These are phyloP conservation scores for Naganishia cerealis DNA, from an alignment of 1,284 basidiomycete genomes.

Conservation along the genomic window DNA sequence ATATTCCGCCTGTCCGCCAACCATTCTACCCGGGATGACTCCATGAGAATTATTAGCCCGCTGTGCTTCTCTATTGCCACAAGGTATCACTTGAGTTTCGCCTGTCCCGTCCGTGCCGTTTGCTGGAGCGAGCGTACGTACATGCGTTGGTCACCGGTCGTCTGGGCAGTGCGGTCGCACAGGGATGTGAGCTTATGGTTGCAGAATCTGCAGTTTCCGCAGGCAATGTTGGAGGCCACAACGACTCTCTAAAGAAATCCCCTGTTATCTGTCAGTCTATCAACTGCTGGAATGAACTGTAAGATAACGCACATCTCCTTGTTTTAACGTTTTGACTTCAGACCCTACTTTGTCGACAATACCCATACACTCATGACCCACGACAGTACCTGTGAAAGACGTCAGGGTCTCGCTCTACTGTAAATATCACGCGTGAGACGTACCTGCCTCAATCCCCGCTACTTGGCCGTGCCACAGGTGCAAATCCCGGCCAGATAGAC, in stretches of 20 bases:
- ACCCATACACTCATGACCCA: slow-evolving; percentile 72
- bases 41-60: slow-evolving; percentile 50
- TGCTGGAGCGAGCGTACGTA: not conserved
- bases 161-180: slow-evolving; percentile 59
- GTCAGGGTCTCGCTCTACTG: not conserved
- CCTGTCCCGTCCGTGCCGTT: not conserved
- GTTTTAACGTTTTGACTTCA: slow-evolving; percentile 62
- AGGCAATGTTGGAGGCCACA: slow-evolving; percentile 73
- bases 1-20: slow-evolving; percentile 60
- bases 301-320: slow-evolving; percentile 56
- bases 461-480: slow-evolving; percentile 64
- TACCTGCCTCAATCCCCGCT: slow-evolving; percentile 41
- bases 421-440: not conserved
- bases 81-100: slow-evolving; percentile 66
- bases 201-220: slow-evolving; percentile 72
- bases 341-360: slow-evolving; percentile 60
- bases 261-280: not conserved
- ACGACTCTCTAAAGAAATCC: slow-evolving; percentile 59
- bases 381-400: slow-evolving; percentile 61
- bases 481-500: slow-evolving; percentile 65
- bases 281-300: not conserved
- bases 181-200: slow-evolving; percentile 69
- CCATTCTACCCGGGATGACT: slow-evolving; percentile 58
- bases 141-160: not conserved
- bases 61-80: slow-evolving; percentile 43